These are phyloP conservation scores for Kwoniella sp. DNA, from an alignment of 768 basidiomycete species.

Conservation along the genomic window DNA sequence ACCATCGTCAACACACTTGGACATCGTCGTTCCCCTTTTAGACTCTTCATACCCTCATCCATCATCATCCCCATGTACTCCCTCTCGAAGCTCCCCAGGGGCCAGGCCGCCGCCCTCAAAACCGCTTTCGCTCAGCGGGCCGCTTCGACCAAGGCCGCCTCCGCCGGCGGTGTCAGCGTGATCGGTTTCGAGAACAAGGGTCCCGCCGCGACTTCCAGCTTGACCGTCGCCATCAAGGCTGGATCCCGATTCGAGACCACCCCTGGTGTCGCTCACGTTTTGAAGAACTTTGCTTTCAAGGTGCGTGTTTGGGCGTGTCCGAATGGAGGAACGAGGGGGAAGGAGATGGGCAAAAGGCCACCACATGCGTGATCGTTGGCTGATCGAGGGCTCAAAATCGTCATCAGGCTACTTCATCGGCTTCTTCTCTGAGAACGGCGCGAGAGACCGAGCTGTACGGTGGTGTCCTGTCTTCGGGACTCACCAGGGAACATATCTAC, in stretches of 20 bases:
- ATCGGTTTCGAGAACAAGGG: constrained; percentile 76
- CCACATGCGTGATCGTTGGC: too few relatives aligned
- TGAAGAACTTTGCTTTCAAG: constrained; percentile 99
- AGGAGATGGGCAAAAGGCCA: too few relatives aligned
- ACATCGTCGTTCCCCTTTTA: neutral
- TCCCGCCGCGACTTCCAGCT: constrained; percentile 64
- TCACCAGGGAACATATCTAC: constrained; percentile 84
- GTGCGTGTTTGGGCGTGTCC: constrained; percentile 54
- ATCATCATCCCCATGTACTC: constrained; percentile 23
- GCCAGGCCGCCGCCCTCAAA: constrained; percentile 22
- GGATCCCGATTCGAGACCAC: constrained; percentile 83
- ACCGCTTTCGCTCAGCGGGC: constrained; percentile 12
- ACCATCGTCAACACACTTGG: neutral
- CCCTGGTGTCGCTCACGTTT: constrained; percentile 83
- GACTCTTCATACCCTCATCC: constrained; percentile 2
- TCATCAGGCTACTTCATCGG: constrained; percentile 75
- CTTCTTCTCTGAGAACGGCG: constrained; percentile 83
- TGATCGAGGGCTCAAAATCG: too few relatives aligned
- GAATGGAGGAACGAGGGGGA: neutral
- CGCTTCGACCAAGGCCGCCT: constrained; percentile 60
- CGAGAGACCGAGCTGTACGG: constrained; percentile 92
- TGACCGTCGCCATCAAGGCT: constrained; percentile 88
- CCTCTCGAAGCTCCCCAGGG: constrained; percentile 16
- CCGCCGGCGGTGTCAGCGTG: constrained; percentile 70
- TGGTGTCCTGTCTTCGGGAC: constrained; percentile 76